Percentiles rank a stretch among this genome's conserved stretches.
Evolutionary conservation across 2,329 filamentous ascomycete species (phyloP).

Genomic region (Cercospora janseana): DNA sequence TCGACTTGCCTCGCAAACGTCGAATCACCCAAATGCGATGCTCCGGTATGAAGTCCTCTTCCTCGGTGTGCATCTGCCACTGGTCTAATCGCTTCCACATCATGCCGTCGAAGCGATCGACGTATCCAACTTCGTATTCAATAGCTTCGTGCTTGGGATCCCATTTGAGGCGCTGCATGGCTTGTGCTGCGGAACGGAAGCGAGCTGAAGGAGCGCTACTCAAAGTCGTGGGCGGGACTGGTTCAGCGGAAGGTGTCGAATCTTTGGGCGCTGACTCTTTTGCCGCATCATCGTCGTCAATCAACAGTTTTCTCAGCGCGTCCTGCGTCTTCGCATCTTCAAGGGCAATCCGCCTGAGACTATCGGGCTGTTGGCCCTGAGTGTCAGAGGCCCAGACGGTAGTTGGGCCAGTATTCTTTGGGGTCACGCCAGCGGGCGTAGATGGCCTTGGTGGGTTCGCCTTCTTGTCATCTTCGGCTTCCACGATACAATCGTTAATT

Average conservation of each 20-base stretch:
- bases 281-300: neutral
- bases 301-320: neutral
- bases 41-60: conserved; percentile 58
- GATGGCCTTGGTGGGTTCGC: neutral
- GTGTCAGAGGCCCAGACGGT: neutral
- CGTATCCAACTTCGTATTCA: conserved; percentile 49
- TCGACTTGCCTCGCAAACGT: conserved; percentile 28
- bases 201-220: neutral
- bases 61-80: conserved; percentile 54
- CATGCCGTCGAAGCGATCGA: conserved; percentile 52
- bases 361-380: neutral
- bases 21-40: conserved; percentile 49
- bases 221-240: neutral
- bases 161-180: conserved; percentile 44
- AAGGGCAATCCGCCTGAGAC: neutral
- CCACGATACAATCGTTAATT: neutral
- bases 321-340: neutral
- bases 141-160: conserved; percentile 42
- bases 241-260: neutral
- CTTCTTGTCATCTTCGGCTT: neutral
- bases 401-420: neutral
- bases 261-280: no score
- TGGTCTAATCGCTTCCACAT: conserved; percentile 48
- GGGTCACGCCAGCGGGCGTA: neutral
- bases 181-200: conserved; percentile 16